Percentiles rank a stretch among this genome's conserved stretches.
Conservation (phyloP, 2,329 filamentous ascomycete genomes). For the Trichoderma citrinoviride region DNA sequence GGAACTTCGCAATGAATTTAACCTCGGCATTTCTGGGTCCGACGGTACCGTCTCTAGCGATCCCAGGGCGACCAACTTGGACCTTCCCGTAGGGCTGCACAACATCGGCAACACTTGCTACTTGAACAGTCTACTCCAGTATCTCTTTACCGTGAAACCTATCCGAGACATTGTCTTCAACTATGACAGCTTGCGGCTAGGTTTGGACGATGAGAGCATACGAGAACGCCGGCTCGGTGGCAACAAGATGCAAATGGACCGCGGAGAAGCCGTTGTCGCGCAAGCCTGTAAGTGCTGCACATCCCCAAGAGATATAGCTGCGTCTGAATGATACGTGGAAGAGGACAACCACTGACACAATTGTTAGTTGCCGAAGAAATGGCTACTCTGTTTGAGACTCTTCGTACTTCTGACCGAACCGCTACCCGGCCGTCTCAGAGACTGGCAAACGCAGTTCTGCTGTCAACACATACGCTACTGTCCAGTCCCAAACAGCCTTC, state of each 20-base stretch:
- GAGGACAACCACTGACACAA: constrained; percentile 5
- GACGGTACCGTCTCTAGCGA: neutral
- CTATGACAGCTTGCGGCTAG: constrained; percentile 68
- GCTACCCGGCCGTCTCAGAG: constrained; percentile 71
- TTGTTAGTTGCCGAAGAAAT: constrained; percentile 70
- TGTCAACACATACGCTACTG: constrained; percentile 46
- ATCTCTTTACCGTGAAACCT: constrained; percentile 84
- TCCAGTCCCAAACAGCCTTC: constrained; percentile 32
- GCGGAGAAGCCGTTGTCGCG: constrained; percentile 60
- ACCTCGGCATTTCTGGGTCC: constrained; percentile 11
- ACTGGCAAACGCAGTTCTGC: constrained; percentile 75
- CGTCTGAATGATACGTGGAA: too few relatives aligned
- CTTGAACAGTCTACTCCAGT: constrained; percentile 92
- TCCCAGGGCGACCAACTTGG: constrained; percentile 34
- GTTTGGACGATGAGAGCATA: constrained; percentile 62
- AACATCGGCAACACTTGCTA: constrained; percentile 99
- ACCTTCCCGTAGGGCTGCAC: constrained; percentile 78
- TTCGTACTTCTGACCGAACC: constrained; percentile 61
- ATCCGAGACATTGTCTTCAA: constrained; percentile 77
- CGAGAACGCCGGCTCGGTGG: constrained; percentile 72
- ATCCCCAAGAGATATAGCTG: neutral
- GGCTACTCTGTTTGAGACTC: constrained; percentile 64
- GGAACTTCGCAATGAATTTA: constrained; percentile 27
- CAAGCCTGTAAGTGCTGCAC: constrained; percentile 71
- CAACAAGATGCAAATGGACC: constrained; percentile 48